Percentiles rank a stretch among this genome's conserved stretches.
Conservation (phyloP, 2,329 filamentous ascomycete species). For the Didymella pomorum region DNA sequence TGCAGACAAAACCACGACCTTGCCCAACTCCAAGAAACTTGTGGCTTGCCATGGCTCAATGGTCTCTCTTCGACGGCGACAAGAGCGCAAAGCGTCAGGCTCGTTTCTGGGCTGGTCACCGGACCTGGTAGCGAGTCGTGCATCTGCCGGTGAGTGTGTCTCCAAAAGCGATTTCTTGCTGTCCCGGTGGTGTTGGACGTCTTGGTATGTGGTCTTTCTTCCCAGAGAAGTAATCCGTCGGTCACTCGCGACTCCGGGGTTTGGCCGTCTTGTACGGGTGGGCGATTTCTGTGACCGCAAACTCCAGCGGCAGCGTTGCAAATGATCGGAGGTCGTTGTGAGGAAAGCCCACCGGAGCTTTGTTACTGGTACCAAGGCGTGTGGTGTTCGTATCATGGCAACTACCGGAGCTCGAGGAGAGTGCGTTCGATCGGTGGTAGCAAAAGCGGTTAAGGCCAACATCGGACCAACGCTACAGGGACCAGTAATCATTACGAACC, state of each 20-base stretch:
- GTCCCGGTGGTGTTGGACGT: slow-evolving; percentile 13
- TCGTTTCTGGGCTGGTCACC: slow-evolving; percentile 23
- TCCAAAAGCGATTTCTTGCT: slow-evolving; percentile 7
- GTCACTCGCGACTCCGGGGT: neutral
- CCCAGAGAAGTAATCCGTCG: slow-evolving; percentile 13
- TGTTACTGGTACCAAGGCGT: slow-evolving; percentile 5
- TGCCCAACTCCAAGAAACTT: slow-evolving; percentile 29
- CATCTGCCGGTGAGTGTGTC: slow-evolving; percentile 18
- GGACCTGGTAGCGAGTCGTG: slow-evolving; percentile 22
- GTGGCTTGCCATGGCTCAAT: slow-evolving; percentile 37
- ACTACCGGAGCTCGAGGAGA: slow-evolving; percentile 11
- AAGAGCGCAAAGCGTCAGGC: slow-evolving; percentile 28
- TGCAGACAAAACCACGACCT: slow-evolving; percentile 20
- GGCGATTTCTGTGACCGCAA: neutral
- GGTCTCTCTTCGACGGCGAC: slow-evolving; percentile 27
- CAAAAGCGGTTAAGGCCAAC: slow-evolving; percentile 14
- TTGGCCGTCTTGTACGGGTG: neutral
- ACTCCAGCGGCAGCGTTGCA: neutral
- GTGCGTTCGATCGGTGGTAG: slow-evolving; percentile 9
- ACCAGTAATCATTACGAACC: slow-evolving; percentile 5
- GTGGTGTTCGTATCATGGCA: slow-evolving; percentile 1
- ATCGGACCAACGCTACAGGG: slow-evolving; percentile 14
- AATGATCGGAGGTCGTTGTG: neutral
- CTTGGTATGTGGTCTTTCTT: slow-evolving; percentile 24
- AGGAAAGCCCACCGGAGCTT: neutral